A percentile compares a stretch with the other conserved stretches of the same genome.
Conservation (phyloP, 805 yeast species). For the Candida manassasensis region DNA sequence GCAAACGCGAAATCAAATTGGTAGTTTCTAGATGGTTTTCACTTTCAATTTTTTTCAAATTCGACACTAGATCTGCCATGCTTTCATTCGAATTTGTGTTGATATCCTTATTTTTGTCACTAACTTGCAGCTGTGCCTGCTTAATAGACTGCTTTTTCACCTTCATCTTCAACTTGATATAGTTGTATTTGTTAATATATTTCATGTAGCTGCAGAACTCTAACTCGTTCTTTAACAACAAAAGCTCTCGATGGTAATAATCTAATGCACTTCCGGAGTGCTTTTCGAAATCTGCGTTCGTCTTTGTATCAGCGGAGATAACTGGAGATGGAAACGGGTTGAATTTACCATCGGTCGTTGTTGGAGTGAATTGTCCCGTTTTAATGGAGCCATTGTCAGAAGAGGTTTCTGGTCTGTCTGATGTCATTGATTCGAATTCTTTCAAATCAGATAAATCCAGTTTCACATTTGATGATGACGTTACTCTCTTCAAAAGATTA, state of each 20-base stretch:
- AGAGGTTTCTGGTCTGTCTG: neutral
- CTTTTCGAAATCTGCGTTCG: neutral
- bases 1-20: conserved; percentile 8
- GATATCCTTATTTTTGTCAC: conserved; percentile 5
- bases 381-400: too few species aligned
- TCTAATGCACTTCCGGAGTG: conserved; percentile 25
- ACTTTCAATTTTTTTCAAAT: neutral
- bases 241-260: conserved; percentile 54
- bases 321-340: conserved; percentile 17
- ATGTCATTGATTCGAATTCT: neutral
- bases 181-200: conserved; percentile 35
- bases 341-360: too few species aligned
- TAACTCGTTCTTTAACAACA: conserved; percentile 54
- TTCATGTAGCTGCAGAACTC: conserved; percentile 55
- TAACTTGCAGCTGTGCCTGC: neutral
- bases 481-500: neutral
- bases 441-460: conserved; percentile 1
- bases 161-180: conserved; percentile 14
- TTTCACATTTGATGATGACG: neutral
- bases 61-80: conserved; percentile 1
- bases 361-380: too few species aligned
- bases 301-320: conserved; percentile 11
- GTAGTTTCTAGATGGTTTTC: conserved; percentile 8
- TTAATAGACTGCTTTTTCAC: conserved; percentile 5
- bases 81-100: neutral